Evolutionary conservation across 345 rosid species (phyloP).

Genomic region (Turnera subulata): DNA sequence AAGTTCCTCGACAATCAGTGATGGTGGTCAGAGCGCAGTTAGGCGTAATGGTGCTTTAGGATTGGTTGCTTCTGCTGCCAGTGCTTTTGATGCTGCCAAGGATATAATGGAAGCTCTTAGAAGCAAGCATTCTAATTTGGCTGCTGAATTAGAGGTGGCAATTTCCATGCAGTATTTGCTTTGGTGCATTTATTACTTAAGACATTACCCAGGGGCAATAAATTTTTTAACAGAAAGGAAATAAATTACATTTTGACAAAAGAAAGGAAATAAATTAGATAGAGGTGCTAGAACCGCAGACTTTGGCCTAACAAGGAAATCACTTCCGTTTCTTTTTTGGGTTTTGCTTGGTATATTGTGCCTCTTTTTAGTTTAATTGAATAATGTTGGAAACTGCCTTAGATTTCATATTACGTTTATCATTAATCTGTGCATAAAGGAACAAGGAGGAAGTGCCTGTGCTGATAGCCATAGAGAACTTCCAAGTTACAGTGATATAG

Average conservation of each 20-base stretch:
- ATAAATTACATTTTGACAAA: no score
- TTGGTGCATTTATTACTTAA: neutral
- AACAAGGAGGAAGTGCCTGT: neutral
- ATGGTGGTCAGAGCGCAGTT: conserved; percentile 50
- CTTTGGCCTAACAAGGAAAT: no score
- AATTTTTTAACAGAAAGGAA: neutral
- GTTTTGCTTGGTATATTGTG: neutral
- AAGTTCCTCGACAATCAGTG: conserved; percentile 50
- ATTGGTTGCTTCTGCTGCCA: conserved; percentile 70
- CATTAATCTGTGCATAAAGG: neutral
- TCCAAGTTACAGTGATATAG: no score
- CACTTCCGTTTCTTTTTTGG: neutral
- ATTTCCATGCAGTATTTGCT: conserved; percentile 2
- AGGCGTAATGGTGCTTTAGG: conserved; percentile 69
- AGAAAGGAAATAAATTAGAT: no score
- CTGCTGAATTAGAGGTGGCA: conserved; percentile 91
- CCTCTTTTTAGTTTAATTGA: neutral
- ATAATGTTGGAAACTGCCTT: no score
- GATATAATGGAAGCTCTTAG: conserved; percentile 98
- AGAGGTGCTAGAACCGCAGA: no score
- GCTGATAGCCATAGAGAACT: neutral
- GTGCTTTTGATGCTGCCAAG: conserved; percentile 97
- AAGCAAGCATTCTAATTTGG: conserved; percentile 94
- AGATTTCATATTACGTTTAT: neutral
- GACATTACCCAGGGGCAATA: no score